Conservation (phyloP, 2,329 filamentous ascomycete genomes). For the Hortaea sp. region DNA sequence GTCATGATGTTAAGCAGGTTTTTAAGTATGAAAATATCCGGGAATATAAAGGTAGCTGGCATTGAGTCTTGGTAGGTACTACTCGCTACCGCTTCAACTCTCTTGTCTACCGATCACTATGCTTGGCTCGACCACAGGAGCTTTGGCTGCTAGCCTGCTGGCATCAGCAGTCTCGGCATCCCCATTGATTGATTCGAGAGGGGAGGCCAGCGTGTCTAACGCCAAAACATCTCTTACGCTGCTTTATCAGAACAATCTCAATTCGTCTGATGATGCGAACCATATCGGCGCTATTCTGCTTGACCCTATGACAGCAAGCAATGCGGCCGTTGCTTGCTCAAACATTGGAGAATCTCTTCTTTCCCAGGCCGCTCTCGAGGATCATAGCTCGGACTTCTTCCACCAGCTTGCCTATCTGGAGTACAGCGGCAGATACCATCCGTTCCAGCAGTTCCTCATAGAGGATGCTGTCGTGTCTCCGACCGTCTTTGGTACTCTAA, state of each 20-base stretch:
- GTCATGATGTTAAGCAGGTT: no score
- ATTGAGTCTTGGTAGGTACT: not conserved
- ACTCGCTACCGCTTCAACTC: not conserved
- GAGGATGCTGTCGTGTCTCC: slow-evolving; percentile 23
- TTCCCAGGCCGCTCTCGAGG: slow-evolving; percentile 30
- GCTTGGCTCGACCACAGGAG: not conserved
- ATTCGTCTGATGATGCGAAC: slow-evolving; percentile 42
- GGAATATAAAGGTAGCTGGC: not conserved
- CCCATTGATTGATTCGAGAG: not conserved
- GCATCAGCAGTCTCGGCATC: slow-evolving; percentile 2
- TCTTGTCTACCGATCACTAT: not conserved
- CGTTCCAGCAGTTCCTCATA: slow-evolving; percentile 34
- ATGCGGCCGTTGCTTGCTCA: slow-evolving; percentile 35
- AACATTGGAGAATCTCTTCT: slow-evolving; percentile 40
- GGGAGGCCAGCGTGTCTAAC: slow-evolving; percentile 18
- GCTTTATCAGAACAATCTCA: slow-evolving; percentile 47
- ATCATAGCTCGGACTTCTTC: slow-evolving; percentile 37
- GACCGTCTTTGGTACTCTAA: slow-evolving; percentile 21
- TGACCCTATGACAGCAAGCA: slow-evolving; percentile 30
- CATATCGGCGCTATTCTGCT: slow-evolving; percentile 43
- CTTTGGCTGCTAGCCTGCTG: slow-evolving; percentile 1
- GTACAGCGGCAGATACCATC: slow-evolving; percentile 29
- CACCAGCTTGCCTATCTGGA: slow-evolving; percentile 37
- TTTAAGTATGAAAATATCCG: not conserved
- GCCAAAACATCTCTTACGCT: slow-evolving; percentile 38